Base-by-base conservation (phyloP, 768 basidiomycete species). In the Boletus vermiculosoides region DNA sequence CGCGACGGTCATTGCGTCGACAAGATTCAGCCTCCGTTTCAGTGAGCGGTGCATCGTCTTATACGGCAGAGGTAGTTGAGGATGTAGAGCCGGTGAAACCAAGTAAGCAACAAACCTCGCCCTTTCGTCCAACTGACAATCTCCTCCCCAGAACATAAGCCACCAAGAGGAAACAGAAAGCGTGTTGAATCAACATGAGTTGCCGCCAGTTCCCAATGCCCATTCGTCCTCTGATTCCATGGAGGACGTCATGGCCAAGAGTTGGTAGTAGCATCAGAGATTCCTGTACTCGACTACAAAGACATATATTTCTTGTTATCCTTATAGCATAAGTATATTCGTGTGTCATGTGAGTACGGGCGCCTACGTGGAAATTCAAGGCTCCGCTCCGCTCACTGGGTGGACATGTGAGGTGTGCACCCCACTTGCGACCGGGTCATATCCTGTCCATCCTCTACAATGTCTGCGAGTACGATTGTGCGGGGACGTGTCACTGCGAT, bases 31-130 rank as follows among this genome's bases (percentile, higher is more conserved):
- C 63, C 20, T 61, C 71, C 2, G 59, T 66, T 37, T 72, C 71
- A 33, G 71, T 72, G 42, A 72, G 71, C 44, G 71, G 66, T 40
- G 59, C 62, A 49, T 72, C 71, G 18, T 72, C 71, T 42, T 72
- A 59, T 45, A 68, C 71, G 11, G 55, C 71, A 39, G 71, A 72
- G 25, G 59, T 57, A 13, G 45, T 31, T 13, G 71, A 72, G 47
- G 71, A 73, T 3, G 36, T 60, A 34, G 71, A 72, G 20, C 11
- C 48, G 13, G 50, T 39, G 45, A 73, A 64, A 65, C 62, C 63
- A 41, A 74, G 71, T 73, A 60, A 65, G 71, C 44, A 45, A 49
- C 49, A 39, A 33, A 31, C 10, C 7, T 11, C 22, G 18, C 12
- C 41, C 28, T 30, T 18, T 40, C 28, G 5, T 36, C 23, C 10